Evolutionary conservation across 1,284 basidiomycete genomes (phyloP).

Genomic region (Earliella scabrosa): DNA sequence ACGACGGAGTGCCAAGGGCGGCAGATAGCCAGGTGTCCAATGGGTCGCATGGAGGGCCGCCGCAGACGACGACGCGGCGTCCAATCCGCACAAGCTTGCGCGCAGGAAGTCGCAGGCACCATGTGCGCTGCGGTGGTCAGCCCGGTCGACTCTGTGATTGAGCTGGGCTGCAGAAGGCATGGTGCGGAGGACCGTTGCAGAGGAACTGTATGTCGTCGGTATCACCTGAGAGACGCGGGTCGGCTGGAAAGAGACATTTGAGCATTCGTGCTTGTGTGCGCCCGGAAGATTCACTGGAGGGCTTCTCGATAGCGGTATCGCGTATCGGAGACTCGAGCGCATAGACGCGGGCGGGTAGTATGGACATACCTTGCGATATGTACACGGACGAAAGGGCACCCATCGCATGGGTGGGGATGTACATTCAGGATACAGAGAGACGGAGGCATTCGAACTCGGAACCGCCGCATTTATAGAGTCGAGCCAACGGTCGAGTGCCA

Average conservation of each 20-base stretch:
- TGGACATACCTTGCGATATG: neutral
- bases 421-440: too few relatives aligned
- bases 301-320: conserved; percentile 24
- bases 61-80: conserved; percentile 2
- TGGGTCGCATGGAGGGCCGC: conserved; percentile 8
- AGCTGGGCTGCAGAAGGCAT: neutral
- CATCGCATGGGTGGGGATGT: too few relatives aligned
- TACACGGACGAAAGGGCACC: neutral
- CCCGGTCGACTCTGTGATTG: neutral
- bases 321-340: neutral
- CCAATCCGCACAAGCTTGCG: neutral
- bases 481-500: too few relatives aligned
- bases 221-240: neutral
- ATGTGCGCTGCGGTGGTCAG: conserved; percentile 10
- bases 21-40: conserved; percentile 13
- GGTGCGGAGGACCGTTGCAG: neutral
- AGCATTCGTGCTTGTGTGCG: neutral
- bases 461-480: too few relatives aligned
- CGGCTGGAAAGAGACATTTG: neutral
- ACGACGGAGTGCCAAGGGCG: conserved; percentile 1
- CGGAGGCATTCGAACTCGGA: too few relatives aligned
- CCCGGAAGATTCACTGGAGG: neutral
- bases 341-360: neutral
- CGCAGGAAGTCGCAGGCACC: conserved; percentile 9
- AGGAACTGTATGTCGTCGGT: neutral